Percentiles rank a stretch among this genome's conserved stretches.
Evolutionary conservation across 2,329 filamentous ascomycete genomes (phyloP).

Genomic region (Alternaria sp.): DNA sequence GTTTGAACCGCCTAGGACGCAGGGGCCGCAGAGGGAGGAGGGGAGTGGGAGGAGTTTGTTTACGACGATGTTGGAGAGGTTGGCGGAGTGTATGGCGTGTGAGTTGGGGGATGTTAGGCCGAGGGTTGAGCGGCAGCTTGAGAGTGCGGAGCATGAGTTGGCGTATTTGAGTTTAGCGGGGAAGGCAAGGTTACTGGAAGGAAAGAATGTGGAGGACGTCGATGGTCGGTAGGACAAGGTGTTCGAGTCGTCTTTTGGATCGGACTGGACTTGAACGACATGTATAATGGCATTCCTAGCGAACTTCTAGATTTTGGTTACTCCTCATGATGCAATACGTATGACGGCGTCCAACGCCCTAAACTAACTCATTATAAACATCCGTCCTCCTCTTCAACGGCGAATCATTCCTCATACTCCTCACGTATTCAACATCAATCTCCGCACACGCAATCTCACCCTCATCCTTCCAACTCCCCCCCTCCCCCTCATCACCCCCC

Average conservation of each 20-base stretch:
- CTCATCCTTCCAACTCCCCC: slow-evolving; percentile 39
- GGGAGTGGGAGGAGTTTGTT: slow-evolving; percentile 24
- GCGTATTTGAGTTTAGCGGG: slow-evolving; percentile 31
- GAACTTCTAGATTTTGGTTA: background rate
- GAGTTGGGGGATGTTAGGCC: slow-evolving; percentile 27
- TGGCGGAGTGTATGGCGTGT: slow-evolving; percentile 28
- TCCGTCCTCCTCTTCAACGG: slow-evolving; percentile 62
- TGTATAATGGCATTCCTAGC: background rate
- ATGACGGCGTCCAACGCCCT: background rate
- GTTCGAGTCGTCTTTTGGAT: background rate
- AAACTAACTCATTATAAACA: slow-evolving; percentile 44
- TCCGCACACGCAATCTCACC: slow-evolving; percentile 57
- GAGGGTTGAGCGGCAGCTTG: slow-evolving; percentile 26
- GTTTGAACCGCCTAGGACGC: slow-evolving; percentile 34
- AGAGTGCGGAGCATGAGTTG: slow-evolving; percentile 23
- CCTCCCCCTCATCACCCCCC: slow-evolving; percentile 56
- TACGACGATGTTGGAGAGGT: slow-evolving; percentile 32
- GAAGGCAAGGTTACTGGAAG: slow-evolving; percentile 33
- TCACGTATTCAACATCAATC: slow-evolving; percentile 60
- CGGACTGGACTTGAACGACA: background rate
- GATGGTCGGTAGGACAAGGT: background rate
- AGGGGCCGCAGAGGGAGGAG: slow-evolving; percentile 31
- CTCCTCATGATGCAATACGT: background rate
- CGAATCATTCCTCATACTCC: slow-evolving; percentile 62
- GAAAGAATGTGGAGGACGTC: slow-evolving; percentile 23